phyloP scores from a whole-genome alignment of 441 rosid species.

The Populus hybrid region DNA sequence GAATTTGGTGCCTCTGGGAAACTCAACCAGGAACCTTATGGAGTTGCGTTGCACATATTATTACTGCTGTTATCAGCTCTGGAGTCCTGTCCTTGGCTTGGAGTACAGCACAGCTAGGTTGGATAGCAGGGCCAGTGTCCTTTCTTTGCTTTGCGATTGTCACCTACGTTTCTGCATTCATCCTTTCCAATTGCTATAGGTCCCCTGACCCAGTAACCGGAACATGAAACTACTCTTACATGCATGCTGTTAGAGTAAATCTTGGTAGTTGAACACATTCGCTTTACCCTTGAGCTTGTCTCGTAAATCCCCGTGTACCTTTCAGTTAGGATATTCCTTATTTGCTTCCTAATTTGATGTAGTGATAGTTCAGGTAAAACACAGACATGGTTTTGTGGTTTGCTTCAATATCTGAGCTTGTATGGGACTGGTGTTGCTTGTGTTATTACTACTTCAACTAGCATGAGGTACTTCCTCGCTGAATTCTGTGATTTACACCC shows the following conservation, averaged over 20 bases:
- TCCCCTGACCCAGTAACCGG: slow-evolving; percentile 41
- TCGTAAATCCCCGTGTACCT: not conserved
- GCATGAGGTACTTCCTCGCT: slow-evolving; percentile 42
- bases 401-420: slow-evolving; percentile 41
- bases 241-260: slow-evolving; percentile 45
- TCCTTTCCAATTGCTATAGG: slow-evolving; percentile 54
- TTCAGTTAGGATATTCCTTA: not conserved
- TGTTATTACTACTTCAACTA: slow-evolving; percentile 50
- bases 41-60: slow-evolving; percentile 49
- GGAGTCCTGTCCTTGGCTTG: slow-evolving; percentile 65
- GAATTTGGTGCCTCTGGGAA: slow-evolving; percentile 6
- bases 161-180: slow-evolving; percentile 42
- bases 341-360: slow-evolving; percentile 18
- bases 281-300: not conserved
- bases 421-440: slow-evolving; percentile 48
- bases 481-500: not conserved
- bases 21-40: slow-evolving; percentile 41
- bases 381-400: slow-evolving; percentile 43
- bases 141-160: slow-evolving; percentile 46
- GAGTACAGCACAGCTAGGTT: slow-evolving; percentile 57
- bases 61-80: slow-evolving; percentile 57
- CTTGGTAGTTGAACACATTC: slow-evolving; percentile 33
- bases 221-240: slow-evolving; percentile 38
- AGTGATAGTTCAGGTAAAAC: slow-evolving; percentile 41
- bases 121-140: slow-evolving; percentile 52